phyloP scores from a whole-genome alignment of 768 basidiomycete species.

The Hemileccinum impolitum region DNA sequence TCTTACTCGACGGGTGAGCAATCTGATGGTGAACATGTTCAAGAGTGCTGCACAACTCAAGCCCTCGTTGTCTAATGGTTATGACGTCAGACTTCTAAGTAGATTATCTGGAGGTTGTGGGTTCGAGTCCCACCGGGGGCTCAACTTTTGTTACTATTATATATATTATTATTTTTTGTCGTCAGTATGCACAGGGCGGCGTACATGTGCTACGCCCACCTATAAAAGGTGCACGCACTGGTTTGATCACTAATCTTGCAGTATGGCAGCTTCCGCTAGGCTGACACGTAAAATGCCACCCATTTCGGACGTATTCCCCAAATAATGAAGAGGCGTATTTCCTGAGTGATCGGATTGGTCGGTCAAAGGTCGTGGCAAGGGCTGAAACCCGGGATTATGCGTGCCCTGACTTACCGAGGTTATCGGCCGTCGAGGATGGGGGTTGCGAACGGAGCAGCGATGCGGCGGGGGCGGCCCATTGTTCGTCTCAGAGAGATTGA shows the following conservation, averaged over 20 bases:
- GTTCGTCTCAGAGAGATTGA: slow-evolving; percentile 1
- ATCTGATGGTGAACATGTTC: neutral
- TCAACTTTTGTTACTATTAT: slow-evolving; percentile 24
- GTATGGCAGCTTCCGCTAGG: neutral
- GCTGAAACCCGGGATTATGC: neutral
- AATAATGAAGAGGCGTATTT: neutral
- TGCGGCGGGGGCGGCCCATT: slow-evolving; percentile 1
- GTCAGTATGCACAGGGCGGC: no score
- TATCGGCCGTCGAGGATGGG: neutral
- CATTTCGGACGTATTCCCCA: neutral
- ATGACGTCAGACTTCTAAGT: slow-evolving; percentile 89
- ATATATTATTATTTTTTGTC: no score
- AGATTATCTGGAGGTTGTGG: slow-evolving; percentile 83
- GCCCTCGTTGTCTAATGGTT: slow-evolving; percentile 88
- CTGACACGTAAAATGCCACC: slow-evolving; percentile 23
- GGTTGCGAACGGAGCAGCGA: no score
- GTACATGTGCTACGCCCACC: neutral
- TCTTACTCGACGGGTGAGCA: no score
- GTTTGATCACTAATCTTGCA: slow-evolving; percentile 4
- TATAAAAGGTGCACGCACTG: neutral
- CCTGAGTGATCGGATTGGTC: neutral
- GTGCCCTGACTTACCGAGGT: no score
- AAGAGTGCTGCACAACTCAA: neutral
- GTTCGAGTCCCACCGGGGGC: slow-evolving; percentile 87
- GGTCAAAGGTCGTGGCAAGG: neutral